Base-by-base conservation (phyloP, 202 grass and related monocot genomes). In the Zizania palustris region DNA sequence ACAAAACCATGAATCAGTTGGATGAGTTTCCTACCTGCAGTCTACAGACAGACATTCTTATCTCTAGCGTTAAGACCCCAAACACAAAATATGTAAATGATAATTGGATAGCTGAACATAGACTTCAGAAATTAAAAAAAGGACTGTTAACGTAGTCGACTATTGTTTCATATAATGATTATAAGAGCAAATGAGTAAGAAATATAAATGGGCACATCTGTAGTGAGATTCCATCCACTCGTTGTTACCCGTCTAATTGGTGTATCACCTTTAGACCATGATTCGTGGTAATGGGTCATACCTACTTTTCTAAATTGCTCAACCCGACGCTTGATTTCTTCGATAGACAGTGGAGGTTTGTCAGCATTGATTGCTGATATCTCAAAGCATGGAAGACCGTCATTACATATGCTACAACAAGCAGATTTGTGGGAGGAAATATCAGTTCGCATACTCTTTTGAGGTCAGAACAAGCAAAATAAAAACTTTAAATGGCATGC, bases 331-430 rank as follows among this genome's bases (percentile, higher is more conserved):
- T 95, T 94, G 61, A 98, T 95, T 90, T 98, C 91, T 86, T 78
- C 19, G 39, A 92, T 66, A 81, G 87, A 76, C 59, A 98, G 72
- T 83, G 91, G 83, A 35, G 91, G 95, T 81, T 98, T 98, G 64
- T 98, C 83, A 5, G 95, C 89, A 88, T 98, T 92, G 53, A 98
- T 66, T 60, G 89, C 95, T 92, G 95, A 90, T 86, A 98, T 92
- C 85, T 98, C 95, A 80, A 98, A 98, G 83, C 86, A 98, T 34
- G 82, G 85, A 74, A 90, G 68, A 60, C 71, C 91, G 79, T 89
- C 88, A 79, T 82, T 87, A 75, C 76, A 90, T 73, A 98, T 98
- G 70, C 91, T 98, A 58, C 83, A 90, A 76, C 49, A 79, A 41
- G 11, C 0, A 1, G 33, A 59, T 69, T 43, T 33, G 2, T 71